A percentile compares a stretch with the other conserved stretches of the same genome.
These are phyloP conservation scores for Gymnopus androsaceus DNA, from an alignment of 1,284 basidiomycete species.

Conservation along the genomic window DNA sequence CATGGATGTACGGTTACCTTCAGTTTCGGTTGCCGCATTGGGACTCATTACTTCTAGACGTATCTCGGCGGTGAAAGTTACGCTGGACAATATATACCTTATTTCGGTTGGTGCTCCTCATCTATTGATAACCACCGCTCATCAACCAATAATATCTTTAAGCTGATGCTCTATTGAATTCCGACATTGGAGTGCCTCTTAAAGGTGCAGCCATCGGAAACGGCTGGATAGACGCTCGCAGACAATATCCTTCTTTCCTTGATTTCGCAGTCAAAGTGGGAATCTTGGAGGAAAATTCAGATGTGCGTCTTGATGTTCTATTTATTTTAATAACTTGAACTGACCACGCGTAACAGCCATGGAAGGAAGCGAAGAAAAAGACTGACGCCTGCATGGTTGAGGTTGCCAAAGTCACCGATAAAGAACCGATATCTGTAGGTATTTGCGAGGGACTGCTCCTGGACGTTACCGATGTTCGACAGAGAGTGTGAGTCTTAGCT, in stretches of 20 bases:
- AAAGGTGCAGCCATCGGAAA: slow-evolving; percentile 92
- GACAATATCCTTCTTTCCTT: slow-evolving; percentile 89
- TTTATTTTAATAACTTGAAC: slow-evolving; percentile 11
- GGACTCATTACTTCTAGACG: slow-evolving; percentile 53
- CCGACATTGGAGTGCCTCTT: slow-evolving; percentile 59
- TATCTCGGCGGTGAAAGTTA: slow-evolving; percentile 93
- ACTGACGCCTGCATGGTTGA: slow-evolving; percentile 67
- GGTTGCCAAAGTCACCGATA: slow-evolving; percentile 46
- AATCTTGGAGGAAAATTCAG: slow-evolving; percentile 73
- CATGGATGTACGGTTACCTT: slow-evolving; percentile 71
- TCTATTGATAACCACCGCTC: background rate
- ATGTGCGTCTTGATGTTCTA: slow-evolving; percentile 44
- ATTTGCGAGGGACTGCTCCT: slow-evolving; percentile 71
- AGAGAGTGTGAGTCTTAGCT: slow-evolving; percentile 52
- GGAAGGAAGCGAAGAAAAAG: slow-evolving; percentile 61
- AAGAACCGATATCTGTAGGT: slow-evolving; percentile 64
- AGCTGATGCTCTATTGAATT: slow-evolving; percentile 82
- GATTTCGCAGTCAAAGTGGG: slow-evolving; percentile 86
- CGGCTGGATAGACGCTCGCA: slow-evolving; percentile 91
- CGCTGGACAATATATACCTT: slow-evolving; percentile 99
- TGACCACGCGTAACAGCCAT: slow-evolving; percentile 42
- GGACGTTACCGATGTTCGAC: slow-evolving; percentile 61
- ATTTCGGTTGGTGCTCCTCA: slow-evolving; percentile 64
- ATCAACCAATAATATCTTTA: slow-evolving; percentile 15
- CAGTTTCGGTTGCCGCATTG: slow-evolving; percentile 15